phyloP scores from a whole-genome alignment of 2,329 filamentous ascomycete species.

The Sodiomyces alkalinus region DNA sequence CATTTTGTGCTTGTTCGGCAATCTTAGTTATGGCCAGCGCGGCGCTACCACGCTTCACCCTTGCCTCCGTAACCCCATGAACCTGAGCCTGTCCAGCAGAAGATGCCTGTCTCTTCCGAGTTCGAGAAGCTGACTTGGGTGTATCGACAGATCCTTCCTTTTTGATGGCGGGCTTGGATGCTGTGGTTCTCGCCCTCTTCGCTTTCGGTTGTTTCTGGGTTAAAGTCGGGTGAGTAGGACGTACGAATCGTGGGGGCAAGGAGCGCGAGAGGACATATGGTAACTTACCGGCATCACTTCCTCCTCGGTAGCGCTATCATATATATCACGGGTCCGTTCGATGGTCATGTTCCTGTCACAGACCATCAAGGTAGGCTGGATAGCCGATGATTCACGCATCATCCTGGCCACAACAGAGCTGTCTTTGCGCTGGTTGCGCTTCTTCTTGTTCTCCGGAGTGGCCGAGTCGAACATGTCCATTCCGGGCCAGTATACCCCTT shows the following conservation, averaged over 20 bases:
- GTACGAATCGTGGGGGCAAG: too few relatives aligned
- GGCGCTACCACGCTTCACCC: slow-evolving; percentile 2
- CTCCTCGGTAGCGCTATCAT: slow-evolving; percentile 38
- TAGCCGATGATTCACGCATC: slow-evolving; percentile 44
- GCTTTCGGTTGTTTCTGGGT: too few relatives aligned
- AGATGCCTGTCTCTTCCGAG: background rate
- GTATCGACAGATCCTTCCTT: too few relatives aligned
- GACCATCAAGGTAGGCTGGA: slow-evolving; percentile 50
- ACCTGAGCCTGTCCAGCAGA: background rate
- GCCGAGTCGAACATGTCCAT: slow-evolving; percentile 76
- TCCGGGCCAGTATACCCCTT: slow-evolving; percentile 60
- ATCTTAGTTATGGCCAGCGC: slow-evolving; percentile 1
- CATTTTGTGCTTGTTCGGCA: background rate
- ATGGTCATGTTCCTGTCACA: slow-evolving; percentile 38
- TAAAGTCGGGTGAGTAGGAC: too few relatives aligned
- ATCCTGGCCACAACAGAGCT: slow-evolving; percentile 54
- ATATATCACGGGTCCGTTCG: slow-evolving; percentile 40
- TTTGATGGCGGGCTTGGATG: too few relatives aligned
- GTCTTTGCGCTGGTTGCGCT: slow-evolving; percentile 66
- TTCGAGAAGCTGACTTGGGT: too few relatives aligned
- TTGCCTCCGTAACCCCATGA: background rate
- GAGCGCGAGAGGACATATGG: too few relatives aligned
- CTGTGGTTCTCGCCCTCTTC: too few relatives aligned
- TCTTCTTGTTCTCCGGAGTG: slow-evolving; percentile 55
- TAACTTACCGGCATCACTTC: slow-evolving; percentile 33